Evolutionary conservation across 192 early-diverging fungal genomes (phyloP), one percentile per base, ranked within the genome.

Genomic region (Anaeromyces robustus): DNA sequence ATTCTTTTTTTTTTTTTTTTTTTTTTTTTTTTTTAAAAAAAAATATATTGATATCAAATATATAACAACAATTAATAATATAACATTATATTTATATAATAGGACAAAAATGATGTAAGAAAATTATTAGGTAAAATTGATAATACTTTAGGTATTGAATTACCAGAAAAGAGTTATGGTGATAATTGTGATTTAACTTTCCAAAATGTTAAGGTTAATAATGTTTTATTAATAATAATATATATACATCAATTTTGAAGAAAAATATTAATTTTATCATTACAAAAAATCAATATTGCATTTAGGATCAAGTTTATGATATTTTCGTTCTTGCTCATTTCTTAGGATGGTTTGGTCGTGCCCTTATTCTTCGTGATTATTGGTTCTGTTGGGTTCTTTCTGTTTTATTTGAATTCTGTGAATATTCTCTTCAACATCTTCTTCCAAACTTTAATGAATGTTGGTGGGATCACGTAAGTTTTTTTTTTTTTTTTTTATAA

Each of bases 371-470:
- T 78, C 93, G 97, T 41, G 96, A 98, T 86, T 93, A 94, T 84
- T 96, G 93, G 81, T 93, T 97, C 85, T 97, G 96, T 86, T 98
- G 97, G 97, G 95, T 98, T 77, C 83, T 97, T 79, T 96, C 95
- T 0, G 84, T 98, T 78, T 91, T 95, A 85, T 98, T 98, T 86
- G 97, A 98, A 86, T 86, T 97, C 30, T 91, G 95, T 89, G 97
- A 98, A 83, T 98, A 98, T 86, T 94, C 95, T 78, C 88, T 98
- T 77, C 89, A 93, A 80, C 96, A 98, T 86, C 97, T 97, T 84
- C 88, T 98, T 83, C 93, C 94, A 79, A 98, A 98, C 86, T 98
- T 98, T 88, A 93, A 94, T 80, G 97, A 98, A 89, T 98, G 97
- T 84, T 98, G 96, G 96, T 98, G 96, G 96, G 95, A 98, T 88